Evolutionary conservation across 2,329 filamentous ascomycete species (phyloP).

Genomic region (Tolypocladium nubicola): DNA sequence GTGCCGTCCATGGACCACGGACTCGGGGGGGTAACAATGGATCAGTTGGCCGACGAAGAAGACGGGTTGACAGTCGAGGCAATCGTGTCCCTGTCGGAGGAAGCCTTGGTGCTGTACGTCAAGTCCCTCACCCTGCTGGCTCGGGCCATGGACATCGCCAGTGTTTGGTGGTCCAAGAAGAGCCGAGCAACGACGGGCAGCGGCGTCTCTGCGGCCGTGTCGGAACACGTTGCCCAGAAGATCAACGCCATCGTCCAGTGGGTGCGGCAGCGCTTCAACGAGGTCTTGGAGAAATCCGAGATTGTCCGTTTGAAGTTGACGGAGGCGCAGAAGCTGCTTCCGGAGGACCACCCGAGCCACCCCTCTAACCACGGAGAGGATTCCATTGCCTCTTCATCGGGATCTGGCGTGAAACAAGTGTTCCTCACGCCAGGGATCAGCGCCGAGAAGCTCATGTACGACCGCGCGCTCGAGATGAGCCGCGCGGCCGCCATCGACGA

Average conservation of each 20-base stretch:
- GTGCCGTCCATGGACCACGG: slow-evolving; percentile 68
- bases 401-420: slow-evolving; percentile 66
- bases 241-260: slow-evolving; percentile 94
- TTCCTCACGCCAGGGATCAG: slow-evolving; percentile 80
- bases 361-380: slow-evolving; percentile 63
- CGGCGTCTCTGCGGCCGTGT: slow-evolving; percentile 26
- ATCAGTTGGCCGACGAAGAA: slow-evolving; percentile 46
- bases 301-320: slow-evolving; percentile 81
- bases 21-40: slow-evolving; percentile 49
- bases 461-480: slow-evolving; percentile 94
- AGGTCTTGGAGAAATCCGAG: slow-evolving; percentile 92
- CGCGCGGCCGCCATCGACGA: slow-evolving; percentile 89
- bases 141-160: slow-evolving; percentile 92
- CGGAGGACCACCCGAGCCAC: slow-evolving; percentile 76
- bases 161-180: slow-evolving; percentile 80
- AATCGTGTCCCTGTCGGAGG: slow-evolving; percentile 77
- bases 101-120: slow-evolving; percentile 90
- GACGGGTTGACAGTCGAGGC: slow-evolving; percentile 79
- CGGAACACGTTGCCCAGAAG: slow-evolving; percentile 49
- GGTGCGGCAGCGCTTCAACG: slow-evolving; percentile 90
- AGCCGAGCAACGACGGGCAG: slow-evolving; percentile 49
- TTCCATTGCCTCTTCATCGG: slow-evolving; percentile 43
- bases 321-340: slow-evolving; percentile 75
- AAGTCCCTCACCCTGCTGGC: slow-evolving; percentile 85
- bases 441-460: slow-evolving; percentile 96